Base-by-base conservation (phyloP, 306 rosid species). In the Pyrus communis region DNA sequence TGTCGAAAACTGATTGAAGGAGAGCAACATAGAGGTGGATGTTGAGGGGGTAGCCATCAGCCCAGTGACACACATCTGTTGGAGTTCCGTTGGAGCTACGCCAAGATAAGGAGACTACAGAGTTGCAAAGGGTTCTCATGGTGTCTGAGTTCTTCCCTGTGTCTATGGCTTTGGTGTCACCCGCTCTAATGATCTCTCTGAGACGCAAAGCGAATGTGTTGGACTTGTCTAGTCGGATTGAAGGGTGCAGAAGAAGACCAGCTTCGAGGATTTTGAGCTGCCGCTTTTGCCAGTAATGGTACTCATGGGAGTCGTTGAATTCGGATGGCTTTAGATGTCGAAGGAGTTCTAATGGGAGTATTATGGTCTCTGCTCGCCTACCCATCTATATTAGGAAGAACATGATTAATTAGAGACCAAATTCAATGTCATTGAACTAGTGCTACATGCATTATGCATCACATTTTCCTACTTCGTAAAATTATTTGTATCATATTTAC, bases 61-160 rank as follows among this genome's bases (percentile, higher is more conserved):
- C 98, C 98, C 99, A 95, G 40, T 92, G 99, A 25, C 98, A 91
- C n/a, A 90, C 86, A 69, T 95, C 98, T 28, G 97, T 79, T 5
- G 97, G 90, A 19, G 83, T 83, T 3, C 97, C 96, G n/a, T 85
- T 88, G 55, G 85, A 42, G 73, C 93, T 88, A 30, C 97, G 85
- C 99, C 99, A 95, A 1, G 99, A 86, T 18, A 95, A 79, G 15
- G 99, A 95, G 40, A 92, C 99, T 1, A 91, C 93, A 1, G 99
- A 87, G 62, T 95, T 95, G 86, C 85, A 82, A 19, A 95, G 97
- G 42, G 93, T 89, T 59, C 98, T 81, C 93, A 95, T 79, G 46
- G 97, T 87, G 79, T 95, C 99, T 4, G 97, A 92, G 83, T 87
- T 94, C 66, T 90, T 94, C 8, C 98, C 83, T 0, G 77, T 90